Evolutionary conservation across 1,284 basidiomycete species (phyloP).

Genomic region (Cryptococcus deneoformans): DNA sequence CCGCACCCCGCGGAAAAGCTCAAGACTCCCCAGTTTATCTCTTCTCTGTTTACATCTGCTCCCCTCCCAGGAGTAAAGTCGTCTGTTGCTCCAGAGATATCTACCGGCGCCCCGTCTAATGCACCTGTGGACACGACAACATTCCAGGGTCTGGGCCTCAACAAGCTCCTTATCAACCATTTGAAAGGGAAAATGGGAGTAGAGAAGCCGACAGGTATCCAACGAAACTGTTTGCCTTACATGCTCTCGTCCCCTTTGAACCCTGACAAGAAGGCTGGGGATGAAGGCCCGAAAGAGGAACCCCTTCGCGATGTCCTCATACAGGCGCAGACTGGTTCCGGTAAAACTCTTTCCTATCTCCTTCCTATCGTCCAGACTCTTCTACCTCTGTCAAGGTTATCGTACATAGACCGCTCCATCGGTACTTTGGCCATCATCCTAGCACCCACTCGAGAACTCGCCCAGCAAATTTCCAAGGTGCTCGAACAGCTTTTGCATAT

Average conservation of each 20-base stretch:
- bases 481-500: slow-evolving; percentile 65
- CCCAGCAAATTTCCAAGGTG: slow-evolving; percentile 84
- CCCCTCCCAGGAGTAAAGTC: slow-evolving; percentile 26
- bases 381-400: slow-evolving; percentile 78
- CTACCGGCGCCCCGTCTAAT: slow-evolving; percentile 65
- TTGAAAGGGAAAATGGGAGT: slow-evolving; percentile 79
- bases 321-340: slow-evolving; percentile 96
- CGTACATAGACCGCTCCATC: slow-evolving; percentile 79
- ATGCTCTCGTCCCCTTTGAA: slow-evolving; percentile 56
- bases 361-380: slow-evolving; percentile 94
- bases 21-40: slow-evolving; percentile 68
- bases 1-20: slow-evolving; percentile 28
- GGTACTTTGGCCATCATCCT: slow-evolving; percentile 95
- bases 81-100: slow-evolving; percentile 2
- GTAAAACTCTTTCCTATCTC: slow-evolving; percentile 93
- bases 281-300: slow-evolving; percentile 16
- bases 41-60: slow-evolving; percentile 79
- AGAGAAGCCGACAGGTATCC: slow-evolving; percentile 84
- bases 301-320: slow-evolving; percentile 80
- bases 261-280: slow-evolving; percentile 18
- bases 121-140: slow-evolving; percentile 72
- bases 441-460: slow-evolving; percentile 90
- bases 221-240: slow-evolving; percentile 73
- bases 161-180: slow-evolving; percentile 77
- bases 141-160: slow-evolving; percentile 71